Base-by-base conservation (phyloP, 2,329 filamentous ascomycete genomes). In the Magnaporthiopsis rhizophila region DNA sequence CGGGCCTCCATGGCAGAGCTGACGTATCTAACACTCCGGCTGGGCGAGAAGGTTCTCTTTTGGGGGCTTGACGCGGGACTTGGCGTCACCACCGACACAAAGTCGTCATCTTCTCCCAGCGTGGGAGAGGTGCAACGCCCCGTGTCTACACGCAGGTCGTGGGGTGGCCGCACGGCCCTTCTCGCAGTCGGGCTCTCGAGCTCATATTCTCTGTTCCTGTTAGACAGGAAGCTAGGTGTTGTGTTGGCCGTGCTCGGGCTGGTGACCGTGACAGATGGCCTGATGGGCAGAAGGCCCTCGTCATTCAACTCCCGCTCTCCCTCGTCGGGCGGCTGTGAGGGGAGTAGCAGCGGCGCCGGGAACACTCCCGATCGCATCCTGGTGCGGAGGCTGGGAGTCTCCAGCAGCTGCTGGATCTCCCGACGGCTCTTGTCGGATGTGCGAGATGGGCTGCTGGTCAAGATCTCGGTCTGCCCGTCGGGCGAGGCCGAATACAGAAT, bases 1-100 rank as follows among this genome's bases (percentile, higher is more conserved):
- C 58, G 64, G 45, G 57, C 64, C 62, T 66, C 64, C 38, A 62
- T 34, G 32, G 62, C 60, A 4, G 64, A 65, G 58, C 21, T 36
- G 58, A 24, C 21, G 58, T 30, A 24, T 12, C 34, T 62, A 36
- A 4, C n/a, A 12, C 60, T 7, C 24, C 59, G 57, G 57, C 26
- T 58, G 26, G 57, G 24, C 57, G 57, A 32, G 15, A 28, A 32
- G 13, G 9, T 15, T 6, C 26, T 26, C 21, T 58, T 58, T 28
- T 58, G 57, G 26, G 64, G n/a, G 64, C 64, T 32, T 65, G 67
- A 28, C n/a, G 38, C 9, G 5, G 45, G 53, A 24, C 24, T 64
- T 1, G 60, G 56, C 5, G 62, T 45, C 21, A 38, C 45, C 28
- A 58, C 57, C 21, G 58, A 63, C 12, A 58, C 36, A 15, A 38